Percentiles rank a stretch among this genome's conserved stretches.
phyloP scores from a whole-genome alignment of 2,329 filamentous ascomycete species.

The Trichophyton mentagrophytes region DNA sequence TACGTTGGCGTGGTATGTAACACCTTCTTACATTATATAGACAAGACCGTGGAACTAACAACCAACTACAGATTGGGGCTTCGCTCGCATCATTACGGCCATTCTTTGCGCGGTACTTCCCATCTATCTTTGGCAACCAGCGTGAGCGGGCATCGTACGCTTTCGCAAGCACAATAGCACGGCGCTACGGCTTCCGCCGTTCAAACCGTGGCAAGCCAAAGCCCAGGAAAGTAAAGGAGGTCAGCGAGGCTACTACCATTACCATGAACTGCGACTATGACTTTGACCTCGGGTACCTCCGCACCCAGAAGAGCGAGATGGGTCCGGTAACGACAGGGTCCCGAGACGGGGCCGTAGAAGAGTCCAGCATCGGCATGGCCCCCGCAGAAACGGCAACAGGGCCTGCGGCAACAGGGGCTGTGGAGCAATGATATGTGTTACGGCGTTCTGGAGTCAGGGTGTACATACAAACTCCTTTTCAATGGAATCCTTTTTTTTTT shows the following conservation, averaged over 20 bases:
- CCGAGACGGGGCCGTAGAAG: background rate
- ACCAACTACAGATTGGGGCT: background rate
- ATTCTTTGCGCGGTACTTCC: background rate
- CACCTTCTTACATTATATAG: background rate
- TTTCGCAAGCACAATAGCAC: background rate
- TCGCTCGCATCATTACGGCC: background rate
- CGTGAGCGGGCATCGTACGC: background rate
- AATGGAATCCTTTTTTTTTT: background rate
- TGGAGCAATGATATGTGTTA: background rate
- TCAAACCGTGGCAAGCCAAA: background rate
- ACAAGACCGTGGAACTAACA: background rate
- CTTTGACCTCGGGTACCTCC: background rate
- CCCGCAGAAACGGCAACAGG: background rate
- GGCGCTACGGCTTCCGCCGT: background rate
- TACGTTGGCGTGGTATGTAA: background rate
- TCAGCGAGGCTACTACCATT: background rate
- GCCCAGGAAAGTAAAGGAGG: background rate
- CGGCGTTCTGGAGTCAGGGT: background rate
- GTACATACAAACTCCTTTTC: background rate
- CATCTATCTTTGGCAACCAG: background rate
- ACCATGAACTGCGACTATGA: background rate
- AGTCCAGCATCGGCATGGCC: background rate
- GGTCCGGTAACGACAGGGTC: background rate
- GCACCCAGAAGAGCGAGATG: background rate
- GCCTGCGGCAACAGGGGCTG: background rate